Conservation (phyloP, 2,329 filamentous ascomycete species). For the Arthrobotrys pseudoclavata region DNA sequence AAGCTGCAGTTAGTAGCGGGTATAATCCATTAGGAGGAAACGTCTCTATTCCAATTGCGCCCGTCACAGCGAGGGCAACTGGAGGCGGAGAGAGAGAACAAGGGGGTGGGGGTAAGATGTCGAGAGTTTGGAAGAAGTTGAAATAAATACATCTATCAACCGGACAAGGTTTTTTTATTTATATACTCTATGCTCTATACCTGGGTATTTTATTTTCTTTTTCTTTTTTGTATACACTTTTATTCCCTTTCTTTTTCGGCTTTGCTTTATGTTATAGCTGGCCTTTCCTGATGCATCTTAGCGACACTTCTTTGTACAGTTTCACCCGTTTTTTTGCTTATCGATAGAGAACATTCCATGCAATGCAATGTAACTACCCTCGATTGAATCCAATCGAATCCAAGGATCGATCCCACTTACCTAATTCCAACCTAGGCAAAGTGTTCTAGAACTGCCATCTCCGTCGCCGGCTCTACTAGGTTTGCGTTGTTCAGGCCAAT, state of each 20-base stretch:
- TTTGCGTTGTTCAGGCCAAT: slow-evolving; percentile 14
- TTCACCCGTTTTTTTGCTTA: background rate
- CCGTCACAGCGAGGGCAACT: background rate
- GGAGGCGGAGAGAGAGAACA: slow-evolving; percentile 16
- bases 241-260: background rate
- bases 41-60: slow-evolving; percentile 51
- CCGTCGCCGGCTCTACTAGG: slow-evolving; percentile 12
- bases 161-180: background rate
- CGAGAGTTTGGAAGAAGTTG: slow-evolving; percentile 57
- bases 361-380: background rate
- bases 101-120: slow-evolving; percentile 53
- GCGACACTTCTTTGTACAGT: slow-evolving; percentile 8
- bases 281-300: slow-evolving; percentile 25
- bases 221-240: slow-evolving; percentile 21
- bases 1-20: slow-evolving; percentile 2
- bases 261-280: slow-evolving; percentile 1
- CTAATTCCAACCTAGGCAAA: background rate
- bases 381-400: slow-evolving; percentile 13
- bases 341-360: slow-evolving; percentile 21
- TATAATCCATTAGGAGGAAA: slow-evolving; percentile 56
- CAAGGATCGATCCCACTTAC: background rate
- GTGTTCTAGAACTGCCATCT: slow-evolving; percentile 20
- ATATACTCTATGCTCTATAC: background rate
- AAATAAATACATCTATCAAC: slow-evolving; percentile 19
- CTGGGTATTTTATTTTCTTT: background rate